Conservation (phyloP, 2,329 filamentous ascomycete genomes). For the Cytospora paraplurivora region DNA sequence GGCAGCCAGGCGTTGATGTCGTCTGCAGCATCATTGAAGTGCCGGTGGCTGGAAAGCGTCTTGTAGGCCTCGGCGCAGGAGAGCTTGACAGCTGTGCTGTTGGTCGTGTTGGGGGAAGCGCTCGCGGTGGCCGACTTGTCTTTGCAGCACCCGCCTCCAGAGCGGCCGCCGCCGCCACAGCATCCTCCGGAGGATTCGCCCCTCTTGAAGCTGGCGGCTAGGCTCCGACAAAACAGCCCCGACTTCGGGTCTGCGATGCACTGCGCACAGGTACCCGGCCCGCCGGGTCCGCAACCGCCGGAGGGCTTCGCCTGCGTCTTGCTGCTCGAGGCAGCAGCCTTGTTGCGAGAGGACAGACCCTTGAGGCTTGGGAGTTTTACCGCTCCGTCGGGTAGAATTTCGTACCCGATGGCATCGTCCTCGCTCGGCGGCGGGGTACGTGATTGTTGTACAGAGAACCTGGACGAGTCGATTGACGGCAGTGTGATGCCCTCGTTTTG, state of each 20-base stretch:
- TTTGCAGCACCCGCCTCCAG: conserved; percentile 68
- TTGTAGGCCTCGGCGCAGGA: conserved; percentile 79
- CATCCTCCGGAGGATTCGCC: conserved; percentile 51
- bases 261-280: conserved; percentile 77
- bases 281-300: conserved; percentile 62
- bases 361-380: conserved; percentile 58
- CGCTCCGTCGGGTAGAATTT: conserved; percentile 61
- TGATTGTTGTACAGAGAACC: conserved; percentile 49
- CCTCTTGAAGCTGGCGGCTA: conserved; percentile 64
- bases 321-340: conserved; percentile 30
- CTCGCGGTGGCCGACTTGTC: conserved; percentile 29
- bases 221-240: conserved; percentile 79
- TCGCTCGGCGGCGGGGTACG: conserved; percentile 64
- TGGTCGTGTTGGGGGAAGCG: conserved; percentile 32
- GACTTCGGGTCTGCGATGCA: conserved; percentile 77
- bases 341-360: conserved; percentile 36
- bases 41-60: conserved; percentile 73
- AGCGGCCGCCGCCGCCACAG: conserved; percentile 58
- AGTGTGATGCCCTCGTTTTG: conserved; percentile 32
- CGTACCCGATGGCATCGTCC: conserved; percentile 60
- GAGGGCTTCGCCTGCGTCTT: conserved; percentile 36
- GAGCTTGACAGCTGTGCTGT: conserved; percentile 41
- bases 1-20: conserved; percentile 77
- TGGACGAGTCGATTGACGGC: conserved; percentile 44
- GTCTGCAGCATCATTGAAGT: conserved; percentile 72